Conservation (phyloP, 495 filamentous ascomycete species). For the Neurospora africana region DNA sequence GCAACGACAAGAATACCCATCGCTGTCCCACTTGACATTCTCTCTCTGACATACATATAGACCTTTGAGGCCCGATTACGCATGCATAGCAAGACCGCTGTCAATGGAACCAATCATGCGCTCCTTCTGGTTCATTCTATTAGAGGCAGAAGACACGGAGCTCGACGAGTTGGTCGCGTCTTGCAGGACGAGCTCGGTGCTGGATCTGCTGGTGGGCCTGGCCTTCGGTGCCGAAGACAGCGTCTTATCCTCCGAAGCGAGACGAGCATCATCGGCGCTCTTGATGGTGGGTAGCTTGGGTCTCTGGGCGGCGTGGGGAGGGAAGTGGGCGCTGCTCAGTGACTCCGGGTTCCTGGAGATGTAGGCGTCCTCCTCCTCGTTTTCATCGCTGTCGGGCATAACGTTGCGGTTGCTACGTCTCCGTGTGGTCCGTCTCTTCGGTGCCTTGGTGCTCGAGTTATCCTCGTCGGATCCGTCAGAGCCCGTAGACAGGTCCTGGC, state of each 20-base stretch:
- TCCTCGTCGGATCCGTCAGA: constrained; percentile 24
- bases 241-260: constrained; percentile 3
- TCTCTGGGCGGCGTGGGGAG: constrained; percentile 19
- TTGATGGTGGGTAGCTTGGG: constrained; percentile 27
- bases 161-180: background rate
- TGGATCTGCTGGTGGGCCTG: background rate
- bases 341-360: constrained; percentile 12
- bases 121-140: background rate
- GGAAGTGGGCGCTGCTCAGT: constrained; percentile 4
- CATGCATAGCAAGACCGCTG: constrained; percentile 6
- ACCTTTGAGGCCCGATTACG: background rate
- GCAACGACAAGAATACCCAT: background rate
- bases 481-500: constrained; percentile 26
- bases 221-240: background rate
- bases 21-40: background rate
- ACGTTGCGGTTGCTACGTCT: constrained; percentile 13
- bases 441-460: background rate
- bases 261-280: constrained; percentile 12
- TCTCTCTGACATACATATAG: background rate
- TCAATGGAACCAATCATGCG: constrained; percentile 5
- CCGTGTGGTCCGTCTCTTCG: constrained; percentile 8
- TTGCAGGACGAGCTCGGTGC: background rate
- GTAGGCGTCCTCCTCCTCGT: constrained; percentile 18
- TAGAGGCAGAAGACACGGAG: background rate
- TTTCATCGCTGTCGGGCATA: constrained; percentile 14